Conservation (phyloP, 768 basidiomycete species). For the Russula compacta region DNA sequence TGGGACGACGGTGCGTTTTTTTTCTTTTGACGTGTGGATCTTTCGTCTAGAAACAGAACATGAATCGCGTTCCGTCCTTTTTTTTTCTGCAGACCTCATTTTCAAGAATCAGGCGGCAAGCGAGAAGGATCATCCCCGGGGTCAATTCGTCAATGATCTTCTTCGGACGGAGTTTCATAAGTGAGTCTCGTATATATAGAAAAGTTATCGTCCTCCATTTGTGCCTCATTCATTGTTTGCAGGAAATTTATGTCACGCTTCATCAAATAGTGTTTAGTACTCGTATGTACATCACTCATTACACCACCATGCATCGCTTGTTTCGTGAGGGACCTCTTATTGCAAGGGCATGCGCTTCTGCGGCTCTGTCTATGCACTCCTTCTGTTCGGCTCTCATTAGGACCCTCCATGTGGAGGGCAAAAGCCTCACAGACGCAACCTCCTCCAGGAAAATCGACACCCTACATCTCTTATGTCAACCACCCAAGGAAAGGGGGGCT, state of each 20-base stretch:
- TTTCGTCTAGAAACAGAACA: not conserved
- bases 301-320: not conserved
- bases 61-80: not conserved
- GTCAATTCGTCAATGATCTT: conserved; percentile 92
- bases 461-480: no score
- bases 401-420: not conserved
- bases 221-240: not conserved
- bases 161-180: conserved; percentile 91
- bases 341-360: not conserved
- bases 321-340: not conserved
- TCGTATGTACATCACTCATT: not conserved
- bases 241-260: conserved; percentile 93
- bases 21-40: not conserved
- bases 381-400: not conserved
- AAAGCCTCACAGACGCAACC: not conserved
- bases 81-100: conserved; percentile 61
- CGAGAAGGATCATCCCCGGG: conserved; percentile 47
- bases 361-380: not conserved
- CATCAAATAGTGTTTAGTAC: conserved; percentile 51
- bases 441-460: no score
- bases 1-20: conserved; percentile 82
- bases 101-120: conserved; percentile 97
- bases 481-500: not conserved
- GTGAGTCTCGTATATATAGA: conserved; percentile 35
- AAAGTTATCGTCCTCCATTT: not conserved